Evolutionary conservation across 352 stramenopile species (phyloP).

Genomic region (Globisporangium megalacanthum): DNA sequence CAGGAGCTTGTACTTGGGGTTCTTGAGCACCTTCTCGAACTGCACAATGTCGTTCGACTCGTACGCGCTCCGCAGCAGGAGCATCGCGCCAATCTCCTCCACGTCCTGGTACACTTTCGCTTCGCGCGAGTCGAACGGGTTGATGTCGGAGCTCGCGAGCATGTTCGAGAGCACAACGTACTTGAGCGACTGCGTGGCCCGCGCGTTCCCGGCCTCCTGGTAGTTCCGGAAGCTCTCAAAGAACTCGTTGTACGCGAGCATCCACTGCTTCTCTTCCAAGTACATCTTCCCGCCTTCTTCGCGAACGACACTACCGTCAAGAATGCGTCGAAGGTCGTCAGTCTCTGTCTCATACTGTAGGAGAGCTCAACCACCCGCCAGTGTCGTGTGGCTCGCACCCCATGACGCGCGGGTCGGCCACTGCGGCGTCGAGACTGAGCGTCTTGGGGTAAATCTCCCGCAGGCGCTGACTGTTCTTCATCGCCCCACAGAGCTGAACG

Average conservation of each 20-base stretch:
- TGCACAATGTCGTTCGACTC: conserved; percentile 88
- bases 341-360: neutral
- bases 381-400: conserved; percentile 27
- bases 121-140: conserved; percentile 91
- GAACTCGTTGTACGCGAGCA: conserved; percentile 92
- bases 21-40: conserved; percentile 91
- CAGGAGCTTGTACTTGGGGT: conserved; percentile 89
- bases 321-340: neutral
- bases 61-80: conserved; percentile 66
- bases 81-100: conserved; percentile 73
- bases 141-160: conserved; percentile 89
- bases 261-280: conserved; percentile 85
- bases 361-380: neutral
- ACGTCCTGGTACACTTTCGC: conserved; percentile 90
- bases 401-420: conserved; percentile 89
- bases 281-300: conserved; percentile 94
- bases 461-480: conserved; percentile 85
- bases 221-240: conserved; percentile 93
- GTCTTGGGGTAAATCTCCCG: conserved; percentile 88
- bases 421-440: conserved; percentile 82
- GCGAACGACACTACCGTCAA: conserved; percentile 56
- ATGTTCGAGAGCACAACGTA: conserved; percentile 93
- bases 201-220: conserved; percentile 86
- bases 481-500: conserved; percentile 76
- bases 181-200: conserved; percentile 89